These are phyloP conservation scores for Cladobotryum protrusum DNA, from an alignment of 2,329 filamentous ascomycete genomes.

Conservation along the genomic window DNA sequence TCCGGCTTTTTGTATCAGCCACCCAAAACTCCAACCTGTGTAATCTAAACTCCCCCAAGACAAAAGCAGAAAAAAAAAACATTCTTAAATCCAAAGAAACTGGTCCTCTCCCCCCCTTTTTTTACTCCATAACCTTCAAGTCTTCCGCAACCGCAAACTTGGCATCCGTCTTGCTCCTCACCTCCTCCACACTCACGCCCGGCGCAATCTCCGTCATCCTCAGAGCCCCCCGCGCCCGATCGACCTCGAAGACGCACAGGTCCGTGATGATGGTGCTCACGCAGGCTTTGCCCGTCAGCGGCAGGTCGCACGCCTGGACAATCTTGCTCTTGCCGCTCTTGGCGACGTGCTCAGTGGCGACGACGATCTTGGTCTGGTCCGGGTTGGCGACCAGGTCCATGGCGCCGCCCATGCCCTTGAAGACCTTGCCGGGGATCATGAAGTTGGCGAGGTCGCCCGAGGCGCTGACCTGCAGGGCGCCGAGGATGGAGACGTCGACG, in stretches of 20 bases:
- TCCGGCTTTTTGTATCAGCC: no score
- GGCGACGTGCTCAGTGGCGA: constrained; percentile 63
- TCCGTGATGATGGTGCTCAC: constrained; percentile 70
- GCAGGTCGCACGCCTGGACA: constrained; percentile 56
- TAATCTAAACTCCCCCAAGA: no score
- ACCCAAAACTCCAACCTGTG: no score
- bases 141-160: constrained; percentile 57
- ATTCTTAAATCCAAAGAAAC: no score
- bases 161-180: constrained; percentile 64
- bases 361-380: constrained; percentile 64
- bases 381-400: constrained; percentile 71
- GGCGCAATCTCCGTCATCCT: constrained; percentile 66
- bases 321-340: constrained; percentile 64
- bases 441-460: constrained; percentile 79
- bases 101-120: no score
- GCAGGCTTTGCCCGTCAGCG: constrained; percentile 59
- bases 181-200: constrained; percentile 61
- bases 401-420: constrained; percentile 81
- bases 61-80: no score
- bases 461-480: constrained; percentile 74
- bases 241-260: constrained; percentile 67
- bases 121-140: constrained; percentile 41
- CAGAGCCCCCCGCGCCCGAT: constrained; percentile 53
- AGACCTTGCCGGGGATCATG: constrained; percentile 82
- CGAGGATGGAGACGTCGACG: constrained; percentile 77